Evolutionary conservation across 176 grass and related monocot genomes (phyloP).

Genomic region (Oryza coarctata): DNA sequence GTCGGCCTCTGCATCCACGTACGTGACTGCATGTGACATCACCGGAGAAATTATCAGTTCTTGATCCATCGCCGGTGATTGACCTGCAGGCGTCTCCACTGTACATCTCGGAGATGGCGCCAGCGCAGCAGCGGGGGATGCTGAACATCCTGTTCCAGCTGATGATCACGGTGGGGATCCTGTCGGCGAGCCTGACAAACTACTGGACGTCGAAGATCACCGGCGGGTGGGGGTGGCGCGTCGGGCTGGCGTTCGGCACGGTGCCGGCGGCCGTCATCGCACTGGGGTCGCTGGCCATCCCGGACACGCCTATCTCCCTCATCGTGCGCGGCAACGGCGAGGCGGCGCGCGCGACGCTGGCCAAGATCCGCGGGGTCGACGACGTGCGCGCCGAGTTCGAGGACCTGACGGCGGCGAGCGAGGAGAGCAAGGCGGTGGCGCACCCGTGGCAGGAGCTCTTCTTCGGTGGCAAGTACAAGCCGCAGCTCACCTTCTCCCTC

Average conservation of each 20-base stretch:
- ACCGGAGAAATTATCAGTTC: background rate
- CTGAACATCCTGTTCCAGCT: constrained; percentile 62
- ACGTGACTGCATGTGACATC: background rate
- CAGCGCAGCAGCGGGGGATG: constrained; percentile 51
- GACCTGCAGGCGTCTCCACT: constrained; percentile 29
- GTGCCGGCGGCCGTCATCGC: constrained; percentile 42
- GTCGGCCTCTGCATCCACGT: constrained; percentile 57
- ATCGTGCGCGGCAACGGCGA: constrained; percentile 31
- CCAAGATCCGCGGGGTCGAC: constrained; percentile 37
- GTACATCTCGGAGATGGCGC: constrained; percentile 56
- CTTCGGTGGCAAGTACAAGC: constrained; percentile 50
- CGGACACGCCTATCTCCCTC: constrained; percentile 47
- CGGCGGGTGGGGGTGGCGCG: constrained; percentile 46
- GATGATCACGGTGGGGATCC: constrained; percentile 58
- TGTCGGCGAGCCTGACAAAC: constrained; percentile 42
- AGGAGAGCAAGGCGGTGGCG: constrained; percentile 39
- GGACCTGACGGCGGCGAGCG: constrained; percentile 4
- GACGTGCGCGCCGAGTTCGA: constrained; percentile 51
- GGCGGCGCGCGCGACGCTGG: constrained; percentile 34
- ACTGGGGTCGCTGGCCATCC: constrained; percentile 40
- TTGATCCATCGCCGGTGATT: background rate
- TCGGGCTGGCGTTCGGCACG: constrained; percentile 37
- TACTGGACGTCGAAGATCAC: constrained; percentile 28
- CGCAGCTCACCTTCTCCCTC: constrained; percentile 38
- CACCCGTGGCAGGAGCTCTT: constrained; percentile 47